These are phyloP conservation scores for Hypomontagnella submonticulosa DNA, from an alignment of 495 filamentous ascomycete species.

Conservation along the genomic window DNA sequence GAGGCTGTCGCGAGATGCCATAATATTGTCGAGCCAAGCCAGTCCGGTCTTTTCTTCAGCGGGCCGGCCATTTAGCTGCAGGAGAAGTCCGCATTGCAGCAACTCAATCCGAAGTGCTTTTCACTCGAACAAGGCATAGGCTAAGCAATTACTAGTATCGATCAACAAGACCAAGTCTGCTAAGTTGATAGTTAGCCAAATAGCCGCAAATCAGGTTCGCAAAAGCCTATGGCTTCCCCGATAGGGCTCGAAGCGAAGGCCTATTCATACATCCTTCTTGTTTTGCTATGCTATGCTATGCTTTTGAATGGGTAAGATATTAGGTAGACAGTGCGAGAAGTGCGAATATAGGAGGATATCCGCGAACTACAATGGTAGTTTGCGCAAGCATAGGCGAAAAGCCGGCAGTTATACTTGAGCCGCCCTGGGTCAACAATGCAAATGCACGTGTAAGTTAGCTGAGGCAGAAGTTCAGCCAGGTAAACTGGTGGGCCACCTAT, in stretches of 20 bases:
- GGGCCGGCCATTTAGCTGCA: conserved; percentile 37
- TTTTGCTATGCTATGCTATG: too few relatives aligned
- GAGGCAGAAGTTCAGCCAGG: too few relatives aligned
- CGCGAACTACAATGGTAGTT: too few relatives aligned
- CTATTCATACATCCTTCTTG: too few relatives aligned
- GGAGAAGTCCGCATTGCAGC: conserved; percentile 26
- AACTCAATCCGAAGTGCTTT: conserved; percentile 11
- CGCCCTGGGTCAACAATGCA: too few relatives aligned
- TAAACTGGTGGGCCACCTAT: background rate
- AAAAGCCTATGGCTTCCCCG: background rate
- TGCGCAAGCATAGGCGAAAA: too few relatives aligned
- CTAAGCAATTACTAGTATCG: conserved; percentile 13
- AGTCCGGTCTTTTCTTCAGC: conserved; percentile 32
- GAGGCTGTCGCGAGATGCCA: conserved; percentile 10
- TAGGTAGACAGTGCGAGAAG: too few relatives aligned
- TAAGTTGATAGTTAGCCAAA: conserved; percentile 8
- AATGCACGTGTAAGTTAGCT: too few relatives aligned
- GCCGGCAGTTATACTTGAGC: too few relatives aligned
- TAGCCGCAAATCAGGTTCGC: conserved; percentile 20
- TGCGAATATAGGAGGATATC: too few relatives aligned
- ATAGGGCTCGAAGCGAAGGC: too few relatives aligned
- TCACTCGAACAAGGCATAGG: conserved; percentile 3
- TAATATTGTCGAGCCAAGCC: conserved; percentile 18
- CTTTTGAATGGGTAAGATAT: too few relatives aligned
- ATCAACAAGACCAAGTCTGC: conserved; percentile 11